Evolutionary conservation across 169 alveolate genomes (phyloP).

Genomic region (Perkinsus chesapeaki): DNA sequence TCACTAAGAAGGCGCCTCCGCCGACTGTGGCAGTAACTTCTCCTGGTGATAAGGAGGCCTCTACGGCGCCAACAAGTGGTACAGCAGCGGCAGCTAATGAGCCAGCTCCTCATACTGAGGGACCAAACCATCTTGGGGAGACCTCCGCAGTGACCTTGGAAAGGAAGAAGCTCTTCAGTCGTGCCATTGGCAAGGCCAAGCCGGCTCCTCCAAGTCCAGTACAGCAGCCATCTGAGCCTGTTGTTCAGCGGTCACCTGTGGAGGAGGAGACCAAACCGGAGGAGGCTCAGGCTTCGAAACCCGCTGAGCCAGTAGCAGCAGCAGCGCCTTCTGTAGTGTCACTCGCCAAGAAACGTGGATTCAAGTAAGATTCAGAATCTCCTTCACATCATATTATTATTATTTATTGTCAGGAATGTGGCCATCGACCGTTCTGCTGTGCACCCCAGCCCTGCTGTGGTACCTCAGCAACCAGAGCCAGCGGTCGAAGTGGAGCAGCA

Average conservation of each 20-base stretch:
- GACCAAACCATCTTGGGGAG: not conserved
- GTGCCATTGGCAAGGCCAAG: not conserved
- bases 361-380: not conserved
- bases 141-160: not conserved
- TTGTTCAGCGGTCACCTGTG: too few species aligned
- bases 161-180: not conserved
- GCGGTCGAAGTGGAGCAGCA: not conserved
- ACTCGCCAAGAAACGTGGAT: not conserved
- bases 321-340: not conserved
- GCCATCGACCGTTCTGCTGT: not conserved
- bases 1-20: not conserved
- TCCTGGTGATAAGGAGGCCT: not conserved
- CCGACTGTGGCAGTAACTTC: not conserved
- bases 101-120: not conserved
- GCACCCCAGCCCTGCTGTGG: not conserved
- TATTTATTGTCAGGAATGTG: not conserved
- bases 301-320: not conserved
- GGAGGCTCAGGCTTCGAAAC: not conserved
- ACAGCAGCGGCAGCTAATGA: not conserved
- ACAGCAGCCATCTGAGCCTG: not conserved
- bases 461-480: not conserved
- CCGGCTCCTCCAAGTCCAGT: not conserved
- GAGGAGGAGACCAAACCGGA: too few species aligned
- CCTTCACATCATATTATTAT: not conserved
- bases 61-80: not conserved